Conservation (phyloP, 192 early-diverging fungal species). For the Coemansia erecta region DNA sequence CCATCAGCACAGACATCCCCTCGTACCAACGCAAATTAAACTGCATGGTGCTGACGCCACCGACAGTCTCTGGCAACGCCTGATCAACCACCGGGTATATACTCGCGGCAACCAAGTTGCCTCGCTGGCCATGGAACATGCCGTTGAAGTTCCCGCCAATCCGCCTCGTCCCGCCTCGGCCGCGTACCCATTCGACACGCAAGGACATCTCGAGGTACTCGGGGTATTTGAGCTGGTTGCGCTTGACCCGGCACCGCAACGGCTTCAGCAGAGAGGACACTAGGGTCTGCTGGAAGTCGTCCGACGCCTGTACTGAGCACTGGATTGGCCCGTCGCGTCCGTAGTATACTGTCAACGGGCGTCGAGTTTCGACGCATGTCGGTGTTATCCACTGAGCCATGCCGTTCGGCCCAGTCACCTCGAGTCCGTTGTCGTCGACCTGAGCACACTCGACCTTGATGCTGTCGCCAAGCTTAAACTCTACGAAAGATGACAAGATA, state of each 20-base stretch:
- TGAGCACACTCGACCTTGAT: conserved; percentile 32
- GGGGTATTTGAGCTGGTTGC: conserved; percentile 12
- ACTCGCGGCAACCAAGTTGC: conserved; percentile 24
- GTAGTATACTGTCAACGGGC: conserved; percentile 29
- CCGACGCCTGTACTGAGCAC: conserved; percentile 35
- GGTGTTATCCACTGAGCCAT: conserved; percentile 14
- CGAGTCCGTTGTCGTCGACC: conserved; percentile 11
- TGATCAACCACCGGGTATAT: conserved; percentile 39
- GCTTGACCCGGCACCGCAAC: conserved; percentile 32
- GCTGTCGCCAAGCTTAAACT: conserved; percentile 22
- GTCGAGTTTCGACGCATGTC: conserved; percentile 36
- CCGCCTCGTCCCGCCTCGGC: conserved; percentile 1
- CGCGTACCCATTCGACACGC: conserved; percentile 3
- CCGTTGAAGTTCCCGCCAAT: conserved; percentile 42
- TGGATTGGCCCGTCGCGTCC: conserved; percentile 32
- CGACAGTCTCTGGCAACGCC: conserved; percentile 37
- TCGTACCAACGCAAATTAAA: conserved; percentile 46
- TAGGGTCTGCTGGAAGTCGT: conserved; percentile 25
- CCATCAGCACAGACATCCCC: conserved; percentile 34
- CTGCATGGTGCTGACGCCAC: conserved; percentile 44
- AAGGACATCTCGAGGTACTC: conserved; percentile 12
- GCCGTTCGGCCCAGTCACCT: conserved; percentile 8
- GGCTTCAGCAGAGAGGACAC: conserved; percentile 7
- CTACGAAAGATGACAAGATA: conserved; percentile 7
- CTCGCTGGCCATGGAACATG: conserved; percentile 34